Percentiles rank a stretch among this genome's conserved stretches.
Conservation (phyloP, 108 stramenopile genomes). For the Fistulifera pelliculosa region DNA sequence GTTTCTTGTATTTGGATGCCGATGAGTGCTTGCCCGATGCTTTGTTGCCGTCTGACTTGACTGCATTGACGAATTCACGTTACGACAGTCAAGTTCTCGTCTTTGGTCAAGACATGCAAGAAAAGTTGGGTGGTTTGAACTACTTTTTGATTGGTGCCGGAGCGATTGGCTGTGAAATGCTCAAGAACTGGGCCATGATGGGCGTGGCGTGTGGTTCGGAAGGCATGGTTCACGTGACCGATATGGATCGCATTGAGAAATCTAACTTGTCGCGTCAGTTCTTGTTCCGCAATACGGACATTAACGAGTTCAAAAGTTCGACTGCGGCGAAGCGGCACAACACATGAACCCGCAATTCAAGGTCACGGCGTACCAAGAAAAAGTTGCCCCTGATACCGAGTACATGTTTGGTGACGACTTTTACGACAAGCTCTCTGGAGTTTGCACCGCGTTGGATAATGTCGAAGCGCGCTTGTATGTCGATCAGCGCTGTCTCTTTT, state of each 20-base stretch:
- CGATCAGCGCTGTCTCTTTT: conserved; percentile 93
- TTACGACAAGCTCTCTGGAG: conserved; percentile 87
- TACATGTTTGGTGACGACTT: conserved; percentile 95
- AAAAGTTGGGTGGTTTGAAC: conserved; percentile 59
- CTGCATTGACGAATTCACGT: conserved; percentile 50
- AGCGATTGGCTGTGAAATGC: conserved; percentile 99
- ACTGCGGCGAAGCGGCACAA: conserved; percentile 84
- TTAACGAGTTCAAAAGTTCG: conserved; percentile 87
- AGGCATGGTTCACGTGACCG: conserved; percentile 88
- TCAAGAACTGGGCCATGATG: conserved; percentile 99
- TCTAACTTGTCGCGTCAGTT: conserved; percentile 95
- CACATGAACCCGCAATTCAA: conserved; percentile 89
- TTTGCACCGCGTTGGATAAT: conserved; percentile 98
- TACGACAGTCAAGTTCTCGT: conserved; percentile 82
- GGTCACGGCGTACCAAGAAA: conserved; percentile 83
- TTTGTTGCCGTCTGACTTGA: conserved; percentile 46
- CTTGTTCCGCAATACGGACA: conserved; percentile 92
- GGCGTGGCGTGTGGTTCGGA: conserved; percentile 83
- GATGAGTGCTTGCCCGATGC: conserved; percentile 88
- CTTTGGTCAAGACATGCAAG: conserved; percentile 75
- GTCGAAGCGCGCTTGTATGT: conserved; percentile 98
- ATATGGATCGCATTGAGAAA: conserved; percentile 99
- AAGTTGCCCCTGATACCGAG: conserved; percentile 92
- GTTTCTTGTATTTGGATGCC: conserved; percentile 96
- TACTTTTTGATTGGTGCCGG: conserved; percentile 98